Evolutionary conservation across 2,329 filamentous ascomycete species (phyloP).

Genomic region (Ascochyta koolunga): DNA sequence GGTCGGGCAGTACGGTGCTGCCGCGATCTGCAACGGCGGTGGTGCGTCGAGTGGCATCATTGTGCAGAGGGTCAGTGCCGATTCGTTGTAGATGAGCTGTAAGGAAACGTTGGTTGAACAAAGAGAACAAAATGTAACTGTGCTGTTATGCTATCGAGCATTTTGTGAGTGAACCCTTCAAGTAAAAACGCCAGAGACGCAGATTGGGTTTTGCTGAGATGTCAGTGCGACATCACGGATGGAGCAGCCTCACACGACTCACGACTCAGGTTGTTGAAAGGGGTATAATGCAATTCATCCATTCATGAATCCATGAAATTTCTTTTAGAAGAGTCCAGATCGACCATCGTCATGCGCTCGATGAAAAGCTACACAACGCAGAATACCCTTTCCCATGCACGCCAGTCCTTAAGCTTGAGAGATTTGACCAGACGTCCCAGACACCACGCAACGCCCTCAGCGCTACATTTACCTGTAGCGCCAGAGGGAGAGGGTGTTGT

Average conservation of each 20-base stretch:
- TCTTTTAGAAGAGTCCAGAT: constrained; percentile 33
- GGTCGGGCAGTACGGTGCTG: constrained; percentile 90
- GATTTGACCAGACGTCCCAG: constrained; percentile 40
- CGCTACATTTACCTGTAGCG: constrained; percentile 78
- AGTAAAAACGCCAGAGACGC: neutral
- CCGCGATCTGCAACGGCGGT: constrained; percentile 95
- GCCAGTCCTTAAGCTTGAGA: constrained; percentile 41
- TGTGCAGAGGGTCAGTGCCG: constrained; percentile 71
- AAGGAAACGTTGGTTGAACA: neutral
- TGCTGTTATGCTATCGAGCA: too few species aligned
- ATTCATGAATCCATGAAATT: constrained; percentile 42
- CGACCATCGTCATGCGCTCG: constrained; percentile 26
- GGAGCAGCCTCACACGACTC: neutral
- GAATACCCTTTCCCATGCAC: constrained; percentile 44
- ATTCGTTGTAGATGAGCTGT: constrained; percentile 25
- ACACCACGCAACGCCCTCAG: constrained; percentile 37
- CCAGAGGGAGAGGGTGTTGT: constrained; percentile 99
- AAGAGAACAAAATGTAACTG: neutral
- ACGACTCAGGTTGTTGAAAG: constrained; percentile 8
- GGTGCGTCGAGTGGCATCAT: constrained; percentile 91
- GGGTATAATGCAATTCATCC: constrained; percentile 35
- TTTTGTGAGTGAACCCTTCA: neutral
- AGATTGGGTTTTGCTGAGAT: neutral
- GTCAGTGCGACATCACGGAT: neutral
- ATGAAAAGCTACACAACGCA: constrained; percentile 40